Base-by-base conservation (phyloP, 2,329 filamentous ascomycete genomes). In the Cercospora sp. region DNA sequence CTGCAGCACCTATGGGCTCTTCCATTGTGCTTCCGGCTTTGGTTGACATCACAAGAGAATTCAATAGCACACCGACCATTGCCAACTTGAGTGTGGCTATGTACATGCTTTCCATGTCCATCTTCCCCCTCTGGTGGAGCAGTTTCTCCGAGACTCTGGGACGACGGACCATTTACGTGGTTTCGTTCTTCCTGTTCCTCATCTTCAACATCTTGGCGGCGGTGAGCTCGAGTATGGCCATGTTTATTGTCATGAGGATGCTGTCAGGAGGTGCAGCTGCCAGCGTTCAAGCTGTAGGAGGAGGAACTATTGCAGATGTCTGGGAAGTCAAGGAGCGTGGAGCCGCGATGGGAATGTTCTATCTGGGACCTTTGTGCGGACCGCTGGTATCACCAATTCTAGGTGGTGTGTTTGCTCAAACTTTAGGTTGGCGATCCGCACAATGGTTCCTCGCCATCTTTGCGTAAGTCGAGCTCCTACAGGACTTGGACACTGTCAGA, bases 91-190 rank as follows among this genome's bases (percentile, higher is more conserved):
- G 90, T 0, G 87, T 95, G 0, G 90, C 92, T 0, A 79, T 94
- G 66, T 95, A 94, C 78, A 93, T 95, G 91, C 83, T 95, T 4
- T 83, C 87, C 73, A 78, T 95, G 91, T 87, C 89, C 65, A 92
- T 95, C 55, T 94, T 93, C 72, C 92, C 92, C 0, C 83, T 96
- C 0, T 95, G 92, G 92, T 95, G 91, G 91, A 92, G 90, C 0
- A 90, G 89, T 1, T 93, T 95, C 75, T 92, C 90, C 8, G 92
- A 95, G 73, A 80, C 80, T 3, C 76, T 84, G 0, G 92, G 92
- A 12, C 87, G 92, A 48, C 87, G 92, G 23, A 89, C 88, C n/a
- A 90, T 96, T 73, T 95, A 94, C 77, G 80, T 96, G 33, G 80
- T 86, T 36, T 93, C 91, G 0, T 95, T 95, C 77, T 77, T 84